phyloP scores from a whole-genome alignment of 129 eudicot genomes.

The Centrapalus pauciflorus region DNA sequence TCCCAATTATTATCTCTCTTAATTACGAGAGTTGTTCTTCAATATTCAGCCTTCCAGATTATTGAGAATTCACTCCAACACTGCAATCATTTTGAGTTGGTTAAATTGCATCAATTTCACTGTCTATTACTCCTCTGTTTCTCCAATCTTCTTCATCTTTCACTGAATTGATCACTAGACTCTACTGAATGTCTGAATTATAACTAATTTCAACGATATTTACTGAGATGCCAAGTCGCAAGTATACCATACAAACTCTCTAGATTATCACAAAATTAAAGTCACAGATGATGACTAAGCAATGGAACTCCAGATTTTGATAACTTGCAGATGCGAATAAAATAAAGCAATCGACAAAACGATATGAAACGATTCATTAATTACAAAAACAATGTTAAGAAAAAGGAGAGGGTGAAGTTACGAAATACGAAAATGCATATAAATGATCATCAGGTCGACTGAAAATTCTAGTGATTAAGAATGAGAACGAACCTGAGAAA shows the following conservation, averaged over 20 bases:
- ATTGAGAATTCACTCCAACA: too few species aligned
- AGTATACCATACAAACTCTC: neutral
- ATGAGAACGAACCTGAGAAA: slow-evolving; percentile 39
- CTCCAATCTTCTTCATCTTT: neutral
- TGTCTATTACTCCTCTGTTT: neutral
- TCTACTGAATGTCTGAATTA: neutral
- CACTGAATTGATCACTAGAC: neutral
- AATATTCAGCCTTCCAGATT: too few species aligned
- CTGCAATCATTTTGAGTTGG: too few species aligned
- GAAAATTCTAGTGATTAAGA: slow-evolving; percentile 5
- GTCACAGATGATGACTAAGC: neutral
- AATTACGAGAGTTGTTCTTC: neutral
- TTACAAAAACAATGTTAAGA: neutral
- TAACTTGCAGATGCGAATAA: neutral
- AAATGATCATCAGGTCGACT: neutral
- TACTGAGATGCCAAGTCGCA: neutral
- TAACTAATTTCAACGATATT: neutral
- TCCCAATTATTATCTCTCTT: neutral
- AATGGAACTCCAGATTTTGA: neutral
- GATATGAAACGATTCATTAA: neutral
- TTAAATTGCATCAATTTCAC: neutral
- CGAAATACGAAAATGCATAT: slow-evolving; percentile 3
- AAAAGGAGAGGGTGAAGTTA: neutral
- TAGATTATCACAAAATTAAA: neutral
- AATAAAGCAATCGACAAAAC: neutral